phyloP scores from a whole-genome alignment of 202 grass and related monocot genomes.

The Hordeum pubiflorum region DNA sequence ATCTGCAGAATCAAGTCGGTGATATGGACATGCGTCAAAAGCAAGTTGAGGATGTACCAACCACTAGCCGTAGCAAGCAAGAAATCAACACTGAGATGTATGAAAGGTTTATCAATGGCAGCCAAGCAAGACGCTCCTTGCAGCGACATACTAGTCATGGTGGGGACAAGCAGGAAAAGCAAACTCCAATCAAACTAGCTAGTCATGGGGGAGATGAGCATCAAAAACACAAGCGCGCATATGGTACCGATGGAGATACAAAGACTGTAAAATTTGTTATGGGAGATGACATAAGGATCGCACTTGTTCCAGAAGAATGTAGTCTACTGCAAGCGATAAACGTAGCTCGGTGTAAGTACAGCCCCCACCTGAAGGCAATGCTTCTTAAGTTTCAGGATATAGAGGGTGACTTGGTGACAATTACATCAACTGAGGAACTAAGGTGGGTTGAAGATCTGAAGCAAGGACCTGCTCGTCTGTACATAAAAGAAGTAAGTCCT shows the following conservation, averaged over 20 bases:
- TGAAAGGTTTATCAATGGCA: background rate
- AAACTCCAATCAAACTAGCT: background rate
- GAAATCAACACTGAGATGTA: conserved; percentile 9
- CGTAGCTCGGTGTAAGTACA: conserved; percentile 37
- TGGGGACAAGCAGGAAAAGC: conserved; percentile 20
- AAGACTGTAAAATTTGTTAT: conserved; percentile 61
- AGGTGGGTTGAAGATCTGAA: conserved; percentile 40
- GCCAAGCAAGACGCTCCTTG: conserved; percentile 7
- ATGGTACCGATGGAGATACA: conserved; percentile 28
- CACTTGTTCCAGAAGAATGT: conserved; percentile 50
- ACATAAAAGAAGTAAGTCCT: conserved; percentile 41
- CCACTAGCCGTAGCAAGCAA: conserved; percentile 7
- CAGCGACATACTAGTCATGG: background rate
- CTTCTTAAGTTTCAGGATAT: conserved; percentile 74
- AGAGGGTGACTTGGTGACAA: conserved; percentile 72
- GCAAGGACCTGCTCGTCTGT: conserved; percentile 42
- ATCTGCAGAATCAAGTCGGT: background rate
- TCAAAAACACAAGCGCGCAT: conserved; percentile 17
- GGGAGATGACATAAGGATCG: conserved; percentile 83
- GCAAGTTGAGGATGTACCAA: conserved; percentile 14
- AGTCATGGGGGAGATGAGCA: conserved; percentile 37
- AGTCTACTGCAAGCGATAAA: conserved; percentile 52
- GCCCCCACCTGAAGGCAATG: conserved; percentile 51
- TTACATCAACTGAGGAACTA: conserved; percentile 66
- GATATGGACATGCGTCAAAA: conserved; percentile 23